These are phyloP conservation scores for Penicillium vulpinum DNA, from an alignment of 2,329 filamentous ascomycete genomes.

Conservation along the genomic window DNA sequence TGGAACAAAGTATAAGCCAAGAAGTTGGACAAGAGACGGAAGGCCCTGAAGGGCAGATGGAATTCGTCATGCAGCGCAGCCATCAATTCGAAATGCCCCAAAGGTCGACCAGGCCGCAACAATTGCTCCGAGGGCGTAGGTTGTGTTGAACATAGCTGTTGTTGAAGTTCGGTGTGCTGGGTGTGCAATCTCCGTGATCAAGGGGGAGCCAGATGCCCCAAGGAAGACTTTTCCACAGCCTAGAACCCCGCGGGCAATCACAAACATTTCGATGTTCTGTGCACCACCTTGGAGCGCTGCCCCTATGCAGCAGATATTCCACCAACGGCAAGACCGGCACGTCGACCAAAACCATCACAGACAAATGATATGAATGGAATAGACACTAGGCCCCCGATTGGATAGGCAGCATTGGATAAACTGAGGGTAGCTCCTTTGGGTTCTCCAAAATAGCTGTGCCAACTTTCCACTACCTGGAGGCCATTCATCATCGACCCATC, in stretches of 20 bases:
- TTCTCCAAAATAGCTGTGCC: neutral
- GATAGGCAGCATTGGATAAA: neutral
- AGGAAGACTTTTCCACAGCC: neutral
- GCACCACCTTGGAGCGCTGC: neutral
- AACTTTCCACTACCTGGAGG: neutral
- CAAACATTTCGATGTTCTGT: neutral
- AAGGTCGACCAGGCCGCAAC: conserved; percentile 43
- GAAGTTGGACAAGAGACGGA: neutral
- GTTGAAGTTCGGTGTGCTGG: neutral
- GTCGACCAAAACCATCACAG: neutral
- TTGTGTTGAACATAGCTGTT: neutral
- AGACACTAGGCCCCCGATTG: neutral
- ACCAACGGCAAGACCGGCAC: neutral
- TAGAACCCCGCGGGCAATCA: neutral
- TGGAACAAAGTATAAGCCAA: neutral
- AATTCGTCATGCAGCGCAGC: neutral
- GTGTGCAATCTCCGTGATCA: neutral
- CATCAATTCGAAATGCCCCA: neutral
- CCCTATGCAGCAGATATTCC: neutral
- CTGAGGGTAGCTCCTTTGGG: neutral
- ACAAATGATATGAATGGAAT: neutral
- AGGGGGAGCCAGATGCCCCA: neutral
- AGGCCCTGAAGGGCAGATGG: neutral
- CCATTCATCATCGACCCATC: neutral
- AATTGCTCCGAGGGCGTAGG: conserved; percentile 36